phyloP scores from a whole-genome alignment of 495 filamentous ascomycete genomes.

The Achaetomiella virescens region DNA sequence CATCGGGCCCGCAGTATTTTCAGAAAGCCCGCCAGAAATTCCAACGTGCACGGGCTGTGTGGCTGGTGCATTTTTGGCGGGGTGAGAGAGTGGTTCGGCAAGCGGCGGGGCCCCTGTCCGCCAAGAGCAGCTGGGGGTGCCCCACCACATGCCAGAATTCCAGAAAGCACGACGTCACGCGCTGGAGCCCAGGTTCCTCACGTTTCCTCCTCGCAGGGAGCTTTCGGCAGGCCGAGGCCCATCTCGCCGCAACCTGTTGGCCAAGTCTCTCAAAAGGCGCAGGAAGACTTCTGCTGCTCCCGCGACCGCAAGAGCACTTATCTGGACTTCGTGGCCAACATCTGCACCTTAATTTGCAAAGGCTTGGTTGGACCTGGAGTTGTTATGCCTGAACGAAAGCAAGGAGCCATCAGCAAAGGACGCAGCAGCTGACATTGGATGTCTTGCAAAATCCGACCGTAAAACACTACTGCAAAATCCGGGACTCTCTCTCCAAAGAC shows the following conservation, averaged over 20 bases:
- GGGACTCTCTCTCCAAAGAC: background rate
- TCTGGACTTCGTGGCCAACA: background rate
- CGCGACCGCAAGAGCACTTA: background rate
- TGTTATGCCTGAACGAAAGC: no score
- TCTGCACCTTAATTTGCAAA: no score
- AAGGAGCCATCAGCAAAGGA: no score
- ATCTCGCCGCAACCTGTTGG: background rate
- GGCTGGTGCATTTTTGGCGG: slow-evolving; percentile 15
- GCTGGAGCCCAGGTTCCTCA: background rate
- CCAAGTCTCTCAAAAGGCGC: background rate
- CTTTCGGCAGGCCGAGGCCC: slow-evolving; percentile 7
- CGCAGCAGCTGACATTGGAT: no score
- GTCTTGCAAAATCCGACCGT: no score
- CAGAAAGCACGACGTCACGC: slow-evolving; percentile 4
- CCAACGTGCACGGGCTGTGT: slow-evolving; percentile 23
- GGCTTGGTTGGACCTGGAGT: no score
- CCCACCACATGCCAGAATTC: slow-evolving; percentile 6
- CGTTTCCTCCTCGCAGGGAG: slow-evolving; percentile 1
- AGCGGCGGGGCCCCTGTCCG: background rate
- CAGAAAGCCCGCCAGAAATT: slow-evolving; percentile 25
- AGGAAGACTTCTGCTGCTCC: background rate
- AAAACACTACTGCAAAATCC: background rate
- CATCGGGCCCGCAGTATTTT: slow-evolving; percentile 27
- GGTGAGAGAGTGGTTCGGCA: slow-evolving; percentile 2
- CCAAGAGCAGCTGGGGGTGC: slow-evolving; percentile 2